Percentiles rank a stretch among this genome's conserved stretches.
These are phyloP conservation scores for Aureobasidium subglaciale DNA, from an alignment of 2,329 filamentous ascomycete species.

Conservation along the genomic window DNA sequence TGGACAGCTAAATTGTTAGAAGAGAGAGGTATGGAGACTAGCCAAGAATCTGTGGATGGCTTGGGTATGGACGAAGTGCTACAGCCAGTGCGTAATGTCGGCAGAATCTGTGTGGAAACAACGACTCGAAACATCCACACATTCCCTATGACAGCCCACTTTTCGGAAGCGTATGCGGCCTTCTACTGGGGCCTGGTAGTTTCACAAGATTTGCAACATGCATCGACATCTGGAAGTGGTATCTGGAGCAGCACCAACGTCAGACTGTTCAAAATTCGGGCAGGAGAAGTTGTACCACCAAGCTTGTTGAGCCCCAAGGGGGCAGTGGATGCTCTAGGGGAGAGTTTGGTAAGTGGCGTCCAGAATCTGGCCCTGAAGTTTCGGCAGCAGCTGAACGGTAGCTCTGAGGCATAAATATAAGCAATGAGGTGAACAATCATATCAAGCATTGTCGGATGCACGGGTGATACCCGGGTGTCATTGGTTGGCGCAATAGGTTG, in stretches of 20 bases:
- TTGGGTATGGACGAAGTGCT: conserved; percentile 22
- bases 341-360: conserved; percentile 26
- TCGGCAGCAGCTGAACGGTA: conserved; percentile 6
- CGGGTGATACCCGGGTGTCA: conserved; percentile 2
- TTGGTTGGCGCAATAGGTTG: neutral
- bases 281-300: conserved; percentile 71
- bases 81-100: conserved; percentile 40
- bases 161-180: conserved; percentile 90
- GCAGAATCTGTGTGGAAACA: conserved; percentile 49
- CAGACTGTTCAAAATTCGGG: conserved; percentile 82
- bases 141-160: conserved; percentile 74
- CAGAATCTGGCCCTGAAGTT: conserved; percentile 9
- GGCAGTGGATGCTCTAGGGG: conserved; percentile 88
- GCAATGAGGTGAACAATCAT: neutral
- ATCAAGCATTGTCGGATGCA: neutral
- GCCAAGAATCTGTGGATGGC: conserved; percentile 26
- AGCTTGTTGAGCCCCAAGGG: conserved; percentile 71
- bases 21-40: conserved; percentile 2
- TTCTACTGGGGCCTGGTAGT: conserved; percentile 84
- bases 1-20: conserved; percentile 10
- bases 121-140: conserved; percentile 58
- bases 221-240: conserved; percentile 71
- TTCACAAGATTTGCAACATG: conserved; percentile 78
- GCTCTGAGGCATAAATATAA: neutral
- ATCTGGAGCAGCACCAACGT: conserved; percentile 91